These are phyloP conservation scores for Hydrangea macrophylla DNA, from an alignment of 148 eudicot genomes.

Conservation along the genomic window DNA sequence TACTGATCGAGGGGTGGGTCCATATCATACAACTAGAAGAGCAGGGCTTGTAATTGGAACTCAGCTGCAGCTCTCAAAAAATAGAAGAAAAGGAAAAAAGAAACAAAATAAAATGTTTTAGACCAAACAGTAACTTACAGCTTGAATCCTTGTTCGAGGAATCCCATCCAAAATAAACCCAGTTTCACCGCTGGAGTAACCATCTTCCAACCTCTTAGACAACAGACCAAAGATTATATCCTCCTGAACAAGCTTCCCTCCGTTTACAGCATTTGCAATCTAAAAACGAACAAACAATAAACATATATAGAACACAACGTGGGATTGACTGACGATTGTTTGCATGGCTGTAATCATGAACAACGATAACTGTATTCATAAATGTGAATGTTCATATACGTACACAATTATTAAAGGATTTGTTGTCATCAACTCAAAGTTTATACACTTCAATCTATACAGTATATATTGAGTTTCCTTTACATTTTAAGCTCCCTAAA, in stretches of 20 bases:
- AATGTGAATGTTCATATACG: too few relatives aligned
- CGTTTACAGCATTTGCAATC: slow-evolving; percentile 78
- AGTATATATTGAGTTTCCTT: too few relatives aligned
- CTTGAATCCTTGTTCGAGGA: slow-evolving; percentile 78
- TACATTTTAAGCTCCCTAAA: too few relatives aligned
- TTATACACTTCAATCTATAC: too few relatives aligned
- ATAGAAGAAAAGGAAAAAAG: not conserved
- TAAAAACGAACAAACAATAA: too few relatives aligned
- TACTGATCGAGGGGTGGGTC: not conserved
- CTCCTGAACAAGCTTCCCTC: slow-evolving; percentile 81
- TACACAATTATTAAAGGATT: too few relatives aligned
- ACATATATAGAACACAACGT: too few relatives aligned
- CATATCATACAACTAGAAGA: not conserved
- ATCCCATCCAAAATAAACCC: slow-evolving; percentile 94
- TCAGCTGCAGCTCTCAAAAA: not conserved
- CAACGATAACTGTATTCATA: too few relatives aligned
- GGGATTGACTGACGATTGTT: too few relatives aligned
- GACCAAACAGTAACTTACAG: slow-evolving; percentile 50
- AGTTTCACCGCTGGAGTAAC: slow-evolving; percentile 61
- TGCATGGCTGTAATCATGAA: too few relatives aligned
- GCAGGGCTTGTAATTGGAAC: too few relatives aligned
- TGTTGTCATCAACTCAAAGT: too few relatives aligned
- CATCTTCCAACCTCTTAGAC: slow-evolving; percentile 85
- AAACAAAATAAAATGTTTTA: not conserved
- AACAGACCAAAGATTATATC: slow-evolving; percentile 79